phyloP scores from a whole-genome alignment of 768 basidiomycete genomes.

The Coprinopsis sp. region DNA sequence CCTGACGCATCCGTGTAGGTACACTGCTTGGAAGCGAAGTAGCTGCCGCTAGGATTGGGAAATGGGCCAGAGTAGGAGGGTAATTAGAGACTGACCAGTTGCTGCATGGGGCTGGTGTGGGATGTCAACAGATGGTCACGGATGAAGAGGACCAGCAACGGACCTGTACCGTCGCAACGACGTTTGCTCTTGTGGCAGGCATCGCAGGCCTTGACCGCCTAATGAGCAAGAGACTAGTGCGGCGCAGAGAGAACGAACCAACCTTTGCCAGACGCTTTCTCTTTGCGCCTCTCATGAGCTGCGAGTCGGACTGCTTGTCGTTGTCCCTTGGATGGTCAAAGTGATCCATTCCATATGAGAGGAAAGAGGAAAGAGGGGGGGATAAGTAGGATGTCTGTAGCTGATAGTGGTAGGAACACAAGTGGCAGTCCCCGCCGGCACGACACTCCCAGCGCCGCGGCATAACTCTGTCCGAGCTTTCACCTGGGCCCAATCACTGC shows the following conservation, averaged over 20 bases:
- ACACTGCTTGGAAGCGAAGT: slow-evolving; percentile 77
- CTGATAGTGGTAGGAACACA: slow-evolving; percentile 17
- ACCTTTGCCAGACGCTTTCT: slow-evolving; percentile 55
- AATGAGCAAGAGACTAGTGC: slow-evolving; percentile 3
- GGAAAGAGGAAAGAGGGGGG: slow-evolving; percentile 7
- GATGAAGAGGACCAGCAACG: slow-evolving; percentile 21
- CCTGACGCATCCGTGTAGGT: slow-evolving; percentile 78
- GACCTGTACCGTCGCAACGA: slow-evolving; percentile 77
- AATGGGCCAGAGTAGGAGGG: slow-evolving; percentile 3
- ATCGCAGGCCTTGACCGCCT: slow-evolving; percentile 56
- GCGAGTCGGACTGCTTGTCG: slow-evolving; percentile 26
- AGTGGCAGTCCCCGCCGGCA: too few relatives aligned
- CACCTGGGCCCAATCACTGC: too few relatives aligned
- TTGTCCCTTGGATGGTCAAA: slow-evolving; percentile 23
- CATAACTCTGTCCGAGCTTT: too few relatives aligned
- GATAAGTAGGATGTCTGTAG: slow-evolving; percentile 11
- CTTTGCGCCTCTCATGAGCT: slow-evolving; percentile 45
- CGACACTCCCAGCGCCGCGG: background rate
- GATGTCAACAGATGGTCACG: slow-evolving; percentile 5
- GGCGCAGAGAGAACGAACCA: slow-evolving; percentile 5
- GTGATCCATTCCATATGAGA: too few relatives aligned
- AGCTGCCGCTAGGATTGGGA: slow-evolving; percentile 38
- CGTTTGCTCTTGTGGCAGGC: slow-evolving; percentile 84
- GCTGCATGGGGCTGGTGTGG: slow-evolving; percentile 62
- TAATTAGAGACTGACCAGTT: slow-evolving; percentile 58